A percentile compares a stretch with the other conserved stretches of the same genome.
These are phyloP conservation scores for Scheffersomyces cryptocercus DNA, from an alignment of 1,139 yeast genomes.

Conservation along the genomic window DNA sequence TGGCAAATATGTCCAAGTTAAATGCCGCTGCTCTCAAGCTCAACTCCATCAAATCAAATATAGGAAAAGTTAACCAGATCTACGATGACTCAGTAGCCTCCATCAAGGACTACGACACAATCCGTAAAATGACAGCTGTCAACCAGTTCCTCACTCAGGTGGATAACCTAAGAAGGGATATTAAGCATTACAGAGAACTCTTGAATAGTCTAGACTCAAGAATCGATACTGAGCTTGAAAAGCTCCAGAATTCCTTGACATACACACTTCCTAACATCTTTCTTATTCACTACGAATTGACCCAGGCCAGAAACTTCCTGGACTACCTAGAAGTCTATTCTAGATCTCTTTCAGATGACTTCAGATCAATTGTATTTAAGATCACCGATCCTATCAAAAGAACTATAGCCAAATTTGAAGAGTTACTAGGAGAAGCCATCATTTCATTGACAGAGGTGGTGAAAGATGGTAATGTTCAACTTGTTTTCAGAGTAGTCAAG, in stretches of 20 bases:
- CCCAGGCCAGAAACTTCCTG: conserved; percentile 71
- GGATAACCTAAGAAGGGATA: conserved; percentile 62
- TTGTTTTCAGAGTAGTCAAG: conserved; percentile 72
- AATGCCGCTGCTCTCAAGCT: conserved; percentile 41
- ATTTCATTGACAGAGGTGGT: conserved; percentile 70
- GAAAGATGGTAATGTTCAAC: conserved; percentile 63
- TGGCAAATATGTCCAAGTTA: conserved; percentile 39
- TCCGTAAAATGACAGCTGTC: conserved; percentile 61
- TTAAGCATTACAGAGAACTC: conserved; percentile 55
- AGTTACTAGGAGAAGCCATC: conserved; percentile 58
- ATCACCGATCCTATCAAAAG: conserved; percentile 55
- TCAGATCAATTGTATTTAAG: conserved; percentile 63
- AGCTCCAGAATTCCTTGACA: conserved; percentile 49
- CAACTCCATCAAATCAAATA: conserved; percentile 51
- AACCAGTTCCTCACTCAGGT: conserved; percentile 76
- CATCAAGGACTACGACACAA: conserved; percentile 57
- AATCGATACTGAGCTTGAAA: conserved; percentile 55
- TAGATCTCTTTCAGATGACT: conserved; percentile 61
- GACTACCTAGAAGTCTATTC: conserved; percentile 69
- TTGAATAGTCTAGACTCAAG: conserved; percentile 51
- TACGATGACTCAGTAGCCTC: conserved; percentile 54
- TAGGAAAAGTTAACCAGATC: conserved; percentile 59
- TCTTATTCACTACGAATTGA: conserved; percentile 67
- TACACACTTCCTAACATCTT: conserved; percentile 63
- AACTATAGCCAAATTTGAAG: conserved; percentile 63